phyloP scores from a whole-genome alignment of 2,329 filamentous ascomycete genomes.

The Xylaria sp. region DNA sequence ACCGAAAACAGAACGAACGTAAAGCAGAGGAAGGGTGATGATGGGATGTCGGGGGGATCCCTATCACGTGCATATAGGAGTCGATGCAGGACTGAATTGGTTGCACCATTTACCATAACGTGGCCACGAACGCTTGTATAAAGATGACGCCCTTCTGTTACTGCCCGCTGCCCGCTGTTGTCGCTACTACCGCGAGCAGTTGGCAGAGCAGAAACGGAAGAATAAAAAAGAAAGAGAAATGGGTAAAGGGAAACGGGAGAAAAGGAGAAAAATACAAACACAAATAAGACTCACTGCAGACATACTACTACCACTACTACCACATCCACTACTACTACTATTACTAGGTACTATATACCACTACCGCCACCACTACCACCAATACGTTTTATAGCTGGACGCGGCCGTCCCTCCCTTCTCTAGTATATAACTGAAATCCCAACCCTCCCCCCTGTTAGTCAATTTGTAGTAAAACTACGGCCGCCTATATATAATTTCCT shows the following conservation, averaged over 20 bases:
- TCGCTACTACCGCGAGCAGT: too few species aligned
- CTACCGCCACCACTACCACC: constrained; percentile 1
- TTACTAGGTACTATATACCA: too few species aligned
- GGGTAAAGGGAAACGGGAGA: too few species aligned
- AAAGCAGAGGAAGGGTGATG: constrained; percentile 1
- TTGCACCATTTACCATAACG: constrained; percentile 19
- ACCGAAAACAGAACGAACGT: constrained; percentile 3
- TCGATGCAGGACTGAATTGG: constrained; percentile 6
- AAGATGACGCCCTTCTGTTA: constrained; percentile 5
- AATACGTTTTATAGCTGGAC: constrained; percentile 13
- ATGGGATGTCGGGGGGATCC: neutral
- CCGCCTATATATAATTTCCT: constrained; percentile 4
- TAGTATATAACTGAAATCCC: constrained; percentile 28
- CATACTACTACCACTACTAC: neutral
- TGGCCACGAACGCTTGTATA: constrained; percentile 27
- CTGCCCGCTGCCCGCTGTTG: neutral
- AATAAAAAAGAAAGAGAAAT: neutral
- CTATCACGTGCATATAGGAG: constrained; percentile 1
- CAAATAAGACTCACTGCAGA: neutral
- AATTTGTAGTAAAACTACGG: constrained; percentile 26
- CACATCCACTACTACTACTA: constrained; percentile 20
- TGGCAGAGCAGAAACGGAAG: too few species aligned
- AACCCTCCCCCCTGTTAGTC: constrained; percentile 12
- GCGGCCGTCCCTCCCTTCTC: constrained; percentile 19
- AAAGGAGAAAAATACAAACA: neutral